A percentile compares a stretch with the other conserved stretches of the same genome.
These are phyloP conservation scores for Ajuga chamaepitys DNA, from an alignment of 257 asterid species.

Conservation along the genomic window DNA sequence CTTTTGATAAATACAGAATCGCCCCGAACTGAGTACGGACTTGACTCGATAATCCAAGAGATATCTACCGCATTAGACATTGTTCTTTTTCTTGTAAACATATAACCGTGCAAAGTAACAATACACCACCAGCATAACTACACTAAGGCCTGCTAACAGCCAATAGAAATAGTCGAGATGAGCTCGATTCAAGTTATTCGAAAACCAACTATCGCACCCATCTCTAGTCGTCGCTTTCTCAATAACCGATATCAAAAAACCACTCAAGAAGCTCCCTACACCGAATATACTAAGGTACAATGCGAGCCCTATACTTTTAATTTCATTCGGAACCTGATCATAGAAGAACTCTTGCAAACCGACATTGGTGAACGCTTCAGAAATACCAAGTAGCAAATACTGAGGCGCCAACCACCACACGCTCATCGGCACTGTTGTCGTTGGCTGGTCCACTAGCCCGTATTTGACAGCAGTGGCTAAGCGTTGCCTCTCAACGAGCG, in stretches of 20 bases:
- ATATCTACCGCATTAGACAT: no score
- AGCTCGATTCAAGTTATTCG: constrained; percentile 41
- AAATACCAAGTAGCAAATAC: constrained; percentile 27
- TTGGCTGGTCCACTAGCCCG: constrained; percentile 30
- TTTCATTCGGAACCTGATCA: constrained; percentile 33
- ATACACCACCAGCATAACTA: constrained; percentile 16
- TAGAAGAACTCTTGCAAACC: constrained; percentile 54
- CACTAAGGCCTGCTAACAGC: constrained; percentile 27
- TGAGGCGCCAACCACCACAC: constrained; percentile 55
- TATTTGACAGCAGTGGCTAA: constrained; percentile 20
- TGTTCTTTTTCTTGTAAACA: no score
- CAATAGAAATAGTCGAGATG: constrained; percentile 55
- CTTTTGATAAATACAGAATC: no score
- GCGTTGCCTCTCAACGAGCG: constrained; percentile 32
- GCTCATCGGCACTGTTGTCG: constrained; percentile 35
- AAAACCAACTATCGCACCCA: constrained; percentile 34
- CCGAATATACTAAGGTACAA: constrained; percentile 32
- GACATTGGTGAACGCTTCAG: constrained; percentile 31
- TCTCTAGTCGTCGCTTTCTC: constrained; percentile 16
- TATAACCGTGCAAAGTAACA: constrained; percentile 26
- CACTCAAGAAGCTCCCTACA: constrained; percentile 34
- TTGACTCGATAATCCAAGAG: no score
- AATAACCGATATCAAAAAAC: constrained; percentile 29
- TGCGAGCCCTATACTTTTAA: constrained; percentile 42
- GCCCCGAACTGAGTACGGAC: no score